These are phyloP conservation scores for Plasmodium billcollinsi DNA, from an alignment of 169 alveolate species.

Conservation along the genomic window DNA sequence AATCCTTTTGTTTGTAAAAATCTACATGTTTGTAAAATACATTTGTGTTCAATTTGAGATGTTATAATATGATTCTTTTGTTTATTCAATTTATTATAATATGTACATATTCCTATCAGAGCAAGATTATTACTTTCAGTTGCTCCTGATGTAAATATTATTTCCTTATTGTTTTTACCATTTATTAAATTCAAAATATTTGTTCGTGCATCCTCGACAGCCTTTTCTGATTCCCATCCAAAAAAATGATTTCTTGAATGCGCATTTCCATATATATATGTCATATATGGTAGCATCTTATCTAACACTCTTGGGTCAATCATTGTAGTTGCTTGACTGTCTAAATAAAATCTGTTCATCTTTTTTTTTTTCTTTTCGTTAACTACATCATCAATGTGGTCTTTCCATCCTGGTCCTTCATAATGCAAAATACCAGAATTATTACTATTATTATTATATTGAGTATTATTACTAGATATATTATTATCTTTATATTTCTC, in stretches of 20 bases:
- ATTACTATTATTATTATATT: not conserved
- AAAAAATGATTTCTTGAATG: conserved; percentile 97
- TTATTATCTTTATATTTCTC: not conserved
- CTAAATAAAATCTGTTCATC: conserved; percentile 90
- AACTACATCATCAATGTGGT: conserved; percentile 6
- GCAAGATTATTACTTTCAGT: conserved; percentile 98
- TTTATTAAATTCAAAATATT: conserved; percentile 90
- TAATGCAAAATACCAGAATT: not conserved
- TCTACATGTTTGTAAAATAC: conserved; percentile 95
- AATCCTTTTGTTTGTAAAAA: conserved; percentile 93
- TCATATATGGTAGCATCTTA: conserved; percentile 97
- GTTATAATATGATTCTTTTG: conserved; percentile 96
- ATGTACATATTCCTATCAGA: conserved; percentile 93
- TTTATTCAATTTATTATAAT: conserved; percentile 80
- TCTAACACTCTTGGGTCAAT: conserved; percentile 98
- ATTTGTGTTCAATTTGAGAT: conserved; percentile 98
- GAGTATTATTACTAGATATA: not conserved
- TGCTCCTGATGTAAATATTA: conserved; percentile 99
- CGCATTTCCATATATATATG: conserved; percentile 96
- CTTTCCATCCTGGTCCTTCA: not conserved
- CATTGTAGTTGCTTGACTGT: conserved; percentile 98
- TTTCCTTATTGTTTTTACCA: conserved; percentile 92
- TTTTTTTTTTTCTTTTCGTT: conserved; percentile 50
- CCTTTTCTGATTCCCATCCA: conserved; percentile 98
- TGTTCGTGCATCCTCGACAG: conserved; percentile 95